phyloP scores from a whole-genome alignment of 2,329 filamentous ascomycete genomes.

The Fragosphaeria purpurea region DNA sequence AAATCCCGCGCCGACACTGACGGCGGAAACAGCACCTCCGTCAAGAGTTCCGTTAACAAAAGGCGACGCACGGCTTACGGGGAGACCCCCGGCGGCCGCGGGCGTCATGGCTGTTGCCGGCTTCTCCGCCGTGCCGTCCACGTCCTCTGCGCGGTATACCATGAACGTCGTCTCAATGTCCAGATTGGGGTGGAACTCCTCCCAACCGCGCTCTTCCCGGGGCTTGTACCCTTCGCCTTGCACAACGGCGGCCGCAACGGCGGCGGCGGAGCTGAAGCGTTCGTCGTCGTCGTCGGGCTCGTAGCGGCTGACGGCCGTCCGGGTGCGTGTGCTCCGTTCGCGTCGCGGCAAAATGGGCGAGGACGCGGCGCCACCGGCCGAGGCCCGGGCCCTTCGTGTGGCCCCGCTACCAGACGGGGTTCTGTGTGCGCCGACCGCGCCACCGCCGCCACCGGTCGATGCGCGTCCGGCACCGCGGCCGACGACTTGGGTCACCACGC shows the following conservation, averaged over 20 bases:
- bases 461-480: conserved; percentile 4
- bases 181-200: conserved; percentile 92
- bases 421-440: conserved; percentile 42
- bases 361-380: conserved; percentile 28
- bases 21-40: not conserved
- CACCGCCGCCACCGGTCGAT: conserved; percentile 16
- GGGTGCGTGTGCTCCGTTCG: conserved; percentile 46
- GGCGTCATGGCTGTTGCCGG: conserved; percentile 23
- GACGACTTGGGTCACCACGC: conserved; percentile 24
- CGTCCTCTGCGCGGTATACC: conserved; percentile 71
- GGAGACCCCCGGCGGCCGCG: conserved; percentile 5
- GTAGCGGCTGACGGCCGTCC: conserved; percentile 40
- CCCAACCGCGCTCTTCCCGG: conserved; percentile 91
- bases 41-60: not conserved
- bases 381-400: conserved; percentile 34
- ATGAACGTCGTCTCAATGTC: conserved; percentile 77
- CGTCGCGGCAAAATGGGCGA: conserved; percentile 41
- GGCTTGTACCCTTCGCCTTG: conserved; percentile 96
- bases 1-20: not conserved
- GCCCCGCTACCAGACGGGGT: conserved; percentile 26
- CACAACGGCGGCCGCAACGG: conserved; percentile 75
- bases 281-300: conserved; percentile 47
- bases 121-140: conserved; percentile 58
- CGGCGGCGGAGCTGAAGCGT: conserved; percentile 78
- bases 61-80: not conserved